phyloP scores from a whole-genome alignment of 1,284 basidiomycete species.

The Marasmius sp. region DNA sequence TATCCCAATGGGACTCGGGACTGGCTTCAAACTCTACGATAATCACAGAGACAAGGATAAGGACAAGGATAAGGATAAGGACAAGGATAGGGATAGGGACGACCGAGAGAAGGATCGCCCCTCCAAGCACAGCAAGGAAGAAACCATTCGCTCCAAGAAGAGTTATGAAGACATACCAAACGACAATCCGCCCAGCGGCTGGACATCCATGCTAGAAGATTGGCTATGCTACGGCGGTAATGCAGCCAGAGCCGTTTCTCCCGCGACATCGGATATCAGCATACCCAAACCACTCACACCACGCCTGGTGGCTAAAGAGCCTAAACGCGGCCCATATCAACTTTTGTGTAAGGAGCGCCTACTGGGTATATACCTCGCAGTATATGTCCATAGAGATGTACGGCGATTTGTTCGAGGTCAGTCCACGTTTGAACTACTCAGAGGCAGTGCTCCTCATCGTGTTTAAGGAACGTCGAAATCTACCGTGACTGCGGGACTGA shows the following conservation, averaged over 20 bases:
- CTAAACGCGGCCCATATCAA: conserved; percentile 69
- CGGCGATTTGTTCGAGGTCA: conserved; percentile 58
- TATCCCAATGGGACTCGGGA: conserved; percentile 73
- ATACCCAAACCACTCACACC: conserved; percentile 36
- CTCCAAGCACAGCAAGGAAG: conserved; percentile 38
- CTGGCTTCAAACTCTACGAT: conserved; percentile 67
- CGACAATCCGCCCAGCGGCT: conserved; percentile 46
- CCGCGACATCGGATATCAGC: conserved; percentile 35
- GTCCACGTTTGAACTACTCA: conserved; percentile 9
- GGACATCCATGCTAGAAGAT: conserved; percentile 73
- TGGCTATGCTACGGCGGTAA: conserved; percentile 60
- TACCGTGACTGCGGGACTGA: conserved; percentile 82
- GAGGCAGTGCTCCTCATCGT: not conserved
- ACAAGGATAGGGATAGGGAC: conserved; percentile 34
- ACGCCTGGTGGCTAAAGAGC: conserved; percentile 38
- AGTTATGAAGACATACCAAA: conserved; percentile 33
- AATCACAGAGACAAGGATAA: conserved; percentile 49
- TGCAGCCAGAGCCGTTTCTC: conserved; percentile 24
- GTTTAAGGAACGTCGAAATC: conserved; percentile 64
- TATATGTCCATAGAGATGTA: conserved; percentile 72
- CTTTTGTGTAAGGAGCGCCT: conserved; percentile 82
- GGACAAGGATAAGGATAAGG: conserved; percentile 31
- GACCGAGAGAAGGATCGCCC: conserved; percentile 32
- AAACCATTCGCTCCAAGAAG: conserved; percentile 28
- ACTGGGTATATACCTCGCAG: conserved; percentile 83